phyloP scores from a whole-genome alignment of 805 yeast genomes.

The Pichia nakasei region DNA sequence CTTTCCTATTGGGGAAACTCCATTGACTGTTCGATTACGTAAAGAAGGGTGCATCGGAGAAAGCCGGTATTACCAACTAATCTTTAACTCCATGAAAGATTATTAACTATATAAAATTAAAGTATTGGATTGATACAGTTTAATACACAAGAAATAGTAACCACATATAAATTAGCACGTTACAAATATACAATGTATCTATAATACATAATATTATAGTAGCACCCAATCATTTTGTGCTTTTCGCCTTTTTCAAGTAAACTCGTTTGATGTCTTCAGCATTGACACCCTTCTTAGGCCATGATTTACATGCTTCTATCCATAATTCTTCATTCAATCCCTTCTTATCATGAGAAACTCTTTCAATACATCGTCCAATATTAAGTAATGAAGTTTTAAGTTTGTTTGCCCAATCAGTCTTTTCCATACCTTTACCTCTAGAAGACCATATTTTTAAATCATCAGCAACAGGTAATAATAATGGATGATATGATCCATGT shows the following conservation, averaged over 20 bases:
- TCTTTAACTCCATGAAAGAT: no score
- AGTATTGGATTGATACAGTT: no score
- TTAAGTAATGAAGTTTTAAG: conserved; percentile 22
- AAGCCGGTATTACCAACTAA: no score
- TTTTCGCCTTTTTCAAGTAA: conserved; percentile 24
- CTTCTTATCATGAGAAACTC: conserved; percentile 14
- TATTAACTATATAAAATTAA: no score
- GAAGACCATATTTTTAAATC: conserved; percentile 25
- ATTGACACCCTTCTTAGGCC: conserved; percentile 28
- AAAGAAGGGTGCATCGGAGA: no score
- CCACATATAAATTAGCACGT: no score
- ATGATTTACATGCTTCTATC: conserved; percentile 24
- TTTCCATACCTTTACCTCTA: conserved; percentile 26
- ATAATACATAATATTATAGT: no score
- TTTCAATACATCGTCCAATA: conserved; percentile 26
- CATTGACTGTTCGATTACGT: conserved; percentile 8
- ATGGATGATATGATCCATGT: conserved; percentile 14
- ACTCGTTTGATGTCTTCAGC: conserved; percentile 24
- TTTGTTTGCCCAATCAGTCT: conserved; percentile 24
- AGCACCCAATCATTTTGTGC: not conserved
- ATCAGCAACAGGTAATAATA: conserved; percentile 21
- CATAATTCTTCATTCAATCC: conserved; percentile 22
- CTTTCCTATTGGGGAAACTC: not conserved
- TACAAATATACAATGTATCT: no score
- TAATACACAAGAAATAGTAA: no score